These are phyloP conservation scores for Nicotiana tomentosiformis DNA, from an alignment of 257 asterid species.

Conservation along the genomic window DNA sequence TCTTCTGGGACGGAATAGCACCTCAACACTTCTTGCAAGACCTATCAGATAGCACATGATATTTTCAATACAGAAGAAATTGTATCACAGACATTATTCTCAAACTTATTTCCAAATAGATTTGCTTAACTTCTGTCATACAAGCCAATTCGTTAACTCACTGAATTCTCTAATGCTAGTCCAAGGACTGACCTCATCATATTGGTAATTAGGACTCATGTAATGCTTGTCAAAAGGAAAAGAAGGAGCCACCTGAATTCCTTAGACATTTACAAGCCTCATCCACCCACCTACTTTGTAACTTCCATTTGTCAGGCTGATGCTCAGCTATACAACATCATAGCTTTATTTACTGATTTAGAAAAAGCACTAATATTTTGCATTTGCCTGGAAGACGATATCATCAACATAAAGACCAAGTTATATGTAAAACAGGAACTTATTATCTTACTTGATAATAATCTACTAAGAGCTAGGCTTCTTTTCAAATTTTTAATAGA, in stretches of 20 bases:
- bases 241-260: not conserved
- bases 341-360: not conserved
- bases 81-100: not conserved
- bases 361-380: not conserved
- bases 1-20: conserved; percentile 72
- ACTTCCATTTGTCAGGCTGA: not conserved
- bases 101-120: conserved; percentile 2
- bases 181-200: not conserved
- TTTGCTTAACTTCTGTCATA: not conserved
- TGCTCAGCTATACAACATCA: not conserved
- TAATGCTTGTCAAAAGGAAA: not conserved
- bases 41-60: conserved; percentile 43
- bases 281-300: not conserved
- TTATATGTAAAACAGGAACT: not conserved
- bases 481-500: not conserved
- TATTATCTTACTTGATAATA: not conserved
- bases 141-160: not conserved
- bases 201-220: not conserved
- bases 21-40: conserved; percentile 83
- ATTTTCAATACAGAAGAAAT: not conserved
- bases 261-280: not conserved
- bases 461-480: not conserved
- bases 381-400: not conserved
- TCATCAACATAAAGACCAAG: not conserved
- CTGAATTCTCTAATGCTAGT: not conserved